Evolutionary conservation across 441 rosid genomes (phyloP).

Genomic region (Adansonia gregorii): DNA sequence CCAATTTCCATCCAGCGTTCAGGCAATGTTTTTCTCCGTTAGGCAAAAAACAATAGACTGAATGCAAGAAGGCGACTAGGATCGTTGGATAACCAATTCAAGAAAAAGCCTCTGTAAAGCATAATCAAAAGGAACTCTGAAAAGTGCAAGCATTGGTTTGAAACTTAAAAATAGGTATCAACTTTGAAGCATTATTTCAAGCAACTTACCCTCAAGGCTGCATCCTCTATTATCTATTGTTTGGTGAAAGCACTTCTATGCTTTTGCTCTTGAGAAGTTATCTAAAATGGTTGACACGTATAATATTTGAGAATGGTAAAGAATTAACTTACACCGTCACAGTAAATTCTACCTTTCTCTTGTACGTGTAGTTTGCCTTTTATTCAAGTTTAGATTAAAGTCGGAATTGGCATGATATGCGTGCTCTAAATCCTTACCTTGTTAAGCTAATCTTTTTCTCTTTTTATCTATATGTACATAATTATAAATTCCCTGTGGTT

Average conservation of each 20-base stretch:
- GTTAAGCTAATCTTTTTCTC: neutral
- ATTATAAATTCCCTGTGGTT: neutral
- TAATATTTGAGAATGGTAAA: neutral
- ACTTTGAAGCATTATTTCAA: no score
- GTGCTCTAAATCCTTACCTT: neutral
- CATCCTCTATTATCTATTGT: neutral
- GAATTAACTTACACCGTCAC: neutral
- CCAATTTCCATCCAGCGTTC: neutral
- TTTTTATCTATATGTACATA: neutral
- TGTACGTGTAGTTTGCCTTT: neutral
- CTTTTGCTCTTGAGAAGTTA: neutral
- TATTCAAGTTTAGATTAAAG: slow-evolving; percentile 10
- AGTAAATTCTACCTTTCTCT: neutral
- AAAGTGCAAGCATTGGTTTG: no score
- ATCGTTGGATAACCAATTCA: slow-evolving; percentile 6
- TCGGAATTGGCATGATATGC: neutral
- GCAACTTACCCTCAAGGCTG: neutral
- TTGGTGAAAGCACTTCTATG: neutral
- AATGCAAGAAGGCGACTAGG: neutral
- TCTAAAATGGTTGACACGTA: neutral
- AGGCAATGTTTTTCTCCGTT: neutral
- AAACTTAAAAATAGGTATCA: no score
- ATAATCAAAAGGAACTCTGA: no score
- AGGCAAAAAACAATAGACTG: neutral
- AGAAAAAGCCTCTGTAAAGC: neutral